phyloP scores from a whole-genome alignment of 768 basidiomycete genomes.

The Lactarius hengduanensis region DNA sequence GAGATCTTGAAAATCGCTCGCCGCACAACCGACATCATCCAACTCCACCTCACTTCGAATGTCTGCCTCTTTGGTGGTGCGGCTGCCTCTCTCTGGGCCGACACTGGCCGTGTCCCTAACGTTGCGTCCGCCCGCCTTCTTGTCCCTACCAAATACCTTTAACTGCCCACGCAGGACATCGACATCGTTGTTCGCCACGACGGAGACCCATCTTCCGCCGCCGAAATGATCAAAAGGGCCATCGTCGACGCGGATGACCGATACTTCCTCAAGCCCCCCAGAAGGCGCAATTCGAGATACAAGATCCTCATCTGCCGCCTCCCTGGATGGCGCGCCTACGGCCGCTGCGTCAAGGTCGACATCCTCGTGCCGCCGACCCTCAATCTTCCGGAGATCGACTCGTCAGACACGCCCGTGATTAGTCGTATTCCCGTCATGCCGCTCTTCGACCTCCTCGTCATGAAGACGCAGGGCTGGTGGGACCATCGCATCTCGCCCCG shows the following conservation, averaged over 20 bases:
- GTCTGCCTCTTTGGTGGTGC: slow-evolving; percentile 23
- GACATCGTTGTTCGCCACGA: slow-evolving; percentile 2
- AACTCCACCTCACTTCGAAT: not conserved
- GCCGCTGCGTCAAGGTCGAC: slow-evolving; percentile 15
- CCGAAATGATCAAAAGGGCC: slow-evolving; percentile 1
- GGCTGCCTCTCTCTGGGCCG: slow-evolving; percentile 8
- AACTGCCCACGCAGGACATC: slow-evolving; percentile 5
- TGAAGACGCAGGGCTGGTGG: slow-evolving; percentile 22
- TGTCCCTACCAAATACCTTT: not conserved
- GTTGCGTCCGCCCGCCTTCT: not conserved
- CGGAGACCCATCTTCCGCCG: accelerated
- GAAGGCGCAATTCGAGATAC: not conserved
- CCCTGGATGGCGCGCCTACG: not conserved
- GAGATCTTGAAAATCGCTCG: slow-evolving; percentile 20
- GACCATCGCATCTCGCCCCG: slow-evolving; percentile 1
- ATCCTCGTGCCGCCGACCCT: slow-evolving; percentile 15
- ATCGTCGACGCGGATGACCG: slow-evolving; percentile 8
- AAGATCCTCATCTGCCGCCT: slow-evolving; percentile 12
- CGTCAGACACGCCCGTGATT: not conserved
- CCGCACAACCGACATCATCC: slow-evolving; percentile 16
- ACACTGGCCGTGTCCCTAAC: slow-evolving; percentile 11
- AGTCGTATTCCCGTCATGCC: slow-evolving; percentile 15
- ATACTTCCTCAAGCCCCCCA: slow-evolving; percentile 12
- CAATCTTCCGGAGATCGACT: not conserved
- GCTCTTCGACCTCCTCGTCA: slow-evolving; percentile 13